Evolutionary conservation across 2,329 filamentous ascomycete genomes (phyloP).

Genomic region (Neobulgaria alba): DNA sequence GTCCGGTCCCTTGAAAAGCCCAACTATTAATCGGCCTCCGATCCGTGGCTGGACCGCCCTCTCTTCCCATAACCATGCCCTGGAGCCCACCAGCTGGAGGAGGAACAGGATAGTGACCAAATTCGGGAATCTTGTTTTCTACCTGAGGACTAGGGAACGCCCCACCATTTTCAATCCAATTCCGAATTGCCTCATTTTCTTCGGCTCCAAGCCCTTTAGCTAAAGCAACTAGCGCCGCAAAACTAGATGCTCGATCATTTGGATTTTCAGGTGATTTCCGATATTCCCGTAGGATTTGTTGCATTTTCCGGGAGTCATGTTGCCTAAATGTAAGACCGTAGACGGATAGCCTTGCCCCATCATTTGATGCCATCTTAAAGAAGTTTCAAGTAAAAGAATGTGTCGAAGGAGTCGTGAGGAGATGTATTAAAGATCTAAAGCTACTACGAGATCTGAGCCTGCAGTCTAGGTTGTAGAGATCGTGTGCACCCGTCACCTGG

Average conservation of each 20-base stretch:
- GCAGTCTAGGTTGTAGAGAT: no score
- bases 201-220: neutral
- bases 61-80: neutral
- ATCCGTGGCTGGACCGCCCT: neutral
- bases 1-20: no score
- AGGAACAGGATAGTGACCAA: no score
- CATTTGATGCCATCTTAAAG: neutral
- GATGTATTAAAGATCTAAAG: neutral
- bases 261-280: neutral
- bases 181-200: neutral
- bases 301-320: neutral
- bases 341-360: neutral
- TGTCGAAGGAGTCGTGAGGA: neutral
- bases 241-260: neutral
- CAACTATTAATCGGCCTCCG: neutral
- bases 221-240: neutral
- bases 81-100: no score
- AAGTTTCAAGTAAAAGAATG: neutral
- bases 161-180: neutral
- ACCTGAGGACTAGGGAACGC: neutral
- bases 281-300: neutral
- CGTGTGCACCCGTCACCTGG: no score
- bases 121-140: neutral
- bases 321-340: neutral
- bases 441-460: neutral